Percentiles rank a stretch among this genome's conserved stretches.
Evolutionary conservation across 352 stramenopile species (phyloP).

Genomic region (Phytopythium vexans): DNA sequence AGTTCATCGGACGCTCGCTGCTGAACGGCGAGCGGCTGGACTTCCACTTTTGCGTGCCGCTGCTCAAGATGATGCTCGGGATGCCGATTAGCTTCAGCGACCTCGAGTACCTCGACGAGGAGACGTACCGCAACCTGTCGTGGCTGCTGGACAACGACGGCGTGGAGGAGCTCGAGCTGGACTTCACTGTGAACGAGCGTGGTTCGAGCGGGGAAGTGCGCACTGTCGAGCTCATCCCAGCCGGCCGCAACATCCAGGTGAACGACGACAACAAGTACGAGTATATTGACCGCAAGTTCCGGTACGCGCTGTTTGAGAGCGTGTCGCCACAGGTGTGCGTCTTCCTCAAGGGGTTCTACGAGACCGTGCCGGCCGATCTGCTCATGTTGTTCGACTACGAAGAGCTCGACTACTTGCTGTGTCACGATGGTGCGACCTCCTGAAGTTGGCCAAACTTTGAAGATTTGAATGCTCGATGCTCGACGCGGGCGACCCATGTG

Average conservation of each 20-base stretch:
- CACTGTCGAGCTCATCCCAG: constrained; percentile 52
- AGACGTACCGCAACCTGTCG: constrained; percentile 51
- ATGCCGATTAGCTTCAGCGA: constrained; percentile 93
- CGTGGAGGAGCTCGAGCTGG: constrained; percentile 40
- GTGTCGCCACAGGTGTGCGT: constrained; percentile 84
- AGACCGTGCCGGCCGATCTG: constrained; percentile 92
- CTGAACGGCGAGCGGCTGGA: constrained; percentile 91
- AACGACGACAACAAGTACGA: constrained; percentile 95
- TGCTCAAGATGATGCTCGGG: constrained; percentile 98
- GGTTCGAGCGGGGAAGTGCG: constrained; percentile 10
- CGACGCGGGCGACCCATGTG: too few relatives aligned
- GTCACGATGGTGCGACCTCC: constrained; percentile 87
- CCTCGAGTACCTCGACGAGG: constrained; percentile 80
- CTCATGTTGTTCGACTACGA: constrained; percentile 95
- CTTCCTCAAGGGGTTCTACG: constrained; percentile 95
- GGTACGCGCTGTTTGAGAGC: constrained; percentile 93
- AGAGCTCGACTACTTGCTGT: constrained; percentile 95
- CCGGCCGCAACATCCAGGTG: constrained; percentile 76
- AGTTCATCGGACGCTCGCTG: constrained; percentile 54
- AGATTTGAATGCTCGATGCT: too few relatives aligned
- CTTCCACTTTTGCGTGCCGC: constrained; percentile 91
- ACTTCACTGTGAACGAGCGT: constrained; percentile 55
- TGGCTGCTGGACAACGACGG: constrained; percentile 63
- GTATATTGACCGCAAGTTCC: constrained; percentile 92
- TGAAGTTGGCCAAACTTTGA: too few relatives aligned